phyloP scores from a whole-genome alignment of 2,329 filamentous ascomycete species.

The Coniochaeta sp. region DNA sequence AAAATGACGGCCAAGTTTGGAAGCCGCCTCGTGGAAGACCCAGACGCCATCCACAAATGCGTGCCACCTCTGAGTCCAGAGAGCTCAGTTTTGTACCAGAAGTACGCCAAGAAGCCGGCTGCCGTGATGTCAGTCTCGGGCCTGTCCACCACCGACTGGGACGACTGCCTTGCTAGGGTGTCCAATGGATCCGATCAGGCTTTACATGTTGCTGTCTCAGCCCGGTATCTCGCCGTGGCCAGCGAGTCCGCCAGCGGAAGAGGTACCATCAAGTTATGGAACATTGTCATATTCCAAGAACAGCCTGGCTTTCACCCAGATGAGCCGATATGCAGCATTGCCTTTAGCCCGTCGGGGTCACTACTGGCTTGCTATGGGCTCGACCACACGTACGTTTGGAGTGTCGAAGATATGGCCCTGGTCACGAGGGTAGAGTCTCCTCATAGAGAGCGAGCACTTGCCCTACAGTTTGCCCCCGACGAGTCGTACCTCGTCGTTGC shows the following conservation, averaged over 20 bases:
- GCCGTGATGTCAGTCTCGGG: constrained; percentile 12
- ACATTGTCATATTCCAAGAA: constrained; percentile 12
- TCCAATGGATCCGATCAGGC: constrained; percentile 10
- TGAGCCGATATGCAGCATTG: constrained; percentile 9
- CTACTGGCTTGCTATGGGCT: constrained; percentile 11
- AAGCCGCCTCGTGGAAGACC: constrained; percentile 13
- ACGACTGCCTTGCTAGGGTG: constrained; percentile 19
- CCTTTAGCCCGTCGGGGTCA: constrained; percentile 9
- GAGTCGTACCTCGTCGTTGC: constrained; percentile 6
- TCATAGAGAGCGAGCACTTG: constrained; percentile 4
- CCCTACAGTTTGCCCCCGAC: constrained; percentile 8
- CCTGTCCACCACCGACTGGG: constrained; percentile 14
- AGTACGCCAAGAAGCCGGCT: constrained; percentile 10
- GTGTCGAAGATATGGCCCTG: constrained; percentile 6
- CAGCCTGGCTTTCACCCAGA: constrained; percentile 5
- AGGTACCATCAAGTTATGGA: constrained; percentile 10
- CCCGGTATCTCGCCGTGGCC: constrained; percentile 10
- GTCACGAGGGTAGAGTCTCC: constrained; percentile 4
- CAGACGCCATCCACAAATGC: constrained; percentile 16
- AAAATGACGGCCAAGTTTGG: constrained; percentile 15
- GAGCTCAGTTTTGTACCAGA: constrained; percentile 14
- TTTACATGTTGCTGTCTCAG: neutral
- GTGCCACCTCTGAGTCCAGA: constrained; percentile 17
- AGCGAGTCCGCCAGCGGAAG: constrained; percentile 1
- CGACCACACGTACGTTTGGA: constrained; percentile 9